A percentile compares a stretch with the other conserved stretches of the same genome.
Evolutionary conservation across 2,329 filamentous ascomycete genomes (phyloP).

Genomic region (Beauveria australis): DNA sequence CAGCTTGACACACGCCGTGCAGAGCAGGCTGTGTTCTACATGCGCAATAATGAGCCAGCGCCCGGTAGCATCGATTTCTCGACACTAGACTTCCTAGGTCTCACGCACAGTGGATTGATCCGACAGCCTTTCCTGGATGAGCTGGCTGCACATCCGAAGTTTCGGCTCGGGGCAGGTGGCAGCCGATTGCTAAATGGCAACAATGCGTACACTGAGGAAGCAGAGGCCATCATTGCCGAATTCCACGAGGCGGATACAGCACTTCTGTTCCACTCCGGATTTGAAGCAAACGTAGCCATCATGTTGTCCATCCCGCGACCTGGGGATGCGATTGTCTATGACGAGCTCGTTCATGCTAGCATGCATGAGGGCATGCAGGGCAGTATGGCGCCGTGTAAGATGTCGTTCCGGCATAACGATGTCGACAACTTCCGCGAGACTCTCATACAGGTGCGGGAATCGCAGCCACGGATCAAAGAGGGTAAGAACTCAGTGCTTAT

Average conservation of each 20-base stretch:
- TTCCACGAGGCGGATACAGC: constrained; percentile 1
- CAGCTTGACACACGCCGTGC: background rate
- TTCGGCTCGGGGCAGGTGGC: background rate
- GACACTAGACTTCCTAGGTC: background rate
- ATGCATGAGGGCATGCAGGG: constrained; percentile 1
- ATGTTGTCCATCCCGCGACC: background rate
- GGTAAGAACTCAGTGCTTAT: constrained; percentile 27
- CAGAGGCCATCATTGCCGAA: background rate
- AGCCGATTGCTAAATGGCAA: background rate
- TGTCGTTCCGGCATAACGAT: constrained; percentile 8
- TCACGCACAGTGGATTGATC: background rate
- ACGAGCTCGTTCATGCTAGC: constrained; percentile 7
- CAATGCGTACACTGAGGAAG: background rate
- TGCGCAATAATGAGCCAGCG: background rate
- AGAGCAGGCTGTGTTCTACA: background rate
- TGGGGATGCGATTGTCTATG: constrained; percentile 4
- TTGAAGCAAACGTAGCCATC: constrained; percentile 1
- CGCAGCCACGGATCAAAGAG: constrained; percentile 20
- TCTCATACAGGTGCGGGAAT: constrained; percentile 20
- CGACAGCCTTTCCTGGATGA: background rate
- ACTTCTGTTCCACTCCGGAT: constrained; percentile 3
- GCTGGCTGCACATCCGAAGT: background rate
- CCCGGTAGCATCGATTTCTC: background rate
- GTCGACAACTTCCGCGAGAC: constrained; percentile 31
- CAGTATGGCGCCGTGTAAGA: background rate